These are phyloP conservation scores for Nepenthes alata DNA, from an alignment of 179 eudicot species.

Conservation along the genomic window DNA sequence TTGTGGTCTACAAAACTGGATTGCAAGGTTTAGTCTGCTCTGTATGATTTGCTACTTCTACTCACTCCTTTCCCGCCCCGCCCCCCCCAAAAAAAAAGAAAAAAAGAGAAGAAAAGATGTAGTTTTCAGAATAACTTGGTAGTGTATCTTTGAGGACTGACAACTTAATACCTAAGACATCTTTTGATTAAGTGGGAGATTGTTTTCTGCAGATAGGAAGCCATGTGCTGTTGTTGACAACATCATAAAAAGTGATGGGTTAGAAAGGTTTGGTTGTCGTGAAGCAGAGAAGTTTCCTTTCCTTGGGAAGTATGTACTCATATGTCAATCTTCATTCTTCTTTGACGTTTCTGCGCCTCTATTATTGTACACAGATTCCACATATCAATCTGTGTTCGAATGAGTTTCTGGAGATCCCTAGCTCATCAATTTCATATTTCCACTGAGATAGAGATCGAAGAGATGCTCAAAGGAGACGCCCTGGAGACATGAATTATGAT, in stretches of 20 bases:
- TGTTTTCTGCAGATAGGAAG: slow-evolving; percentile 33
- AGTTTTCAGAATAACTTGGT: too few species aligned
- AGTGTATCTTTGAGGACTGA: too few species aligned
- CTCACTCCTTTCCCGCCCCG: neutral
- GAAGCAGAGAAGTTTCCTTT: slow-evolving; percentile 65
- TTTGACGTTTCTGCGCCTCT: neutral
- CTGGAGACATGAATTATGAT: slow-evolving; percentile 68
- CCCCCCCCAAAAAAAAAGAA: neutral
- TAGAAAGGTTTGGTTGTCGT: slow-evolving; percentile 69
- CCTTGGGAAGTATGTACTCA: slow-evolving; percentile 61
- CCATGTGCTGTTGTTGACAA: slow-evolving; percentile 17
- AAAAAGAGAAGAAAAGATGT: too few species aligned
- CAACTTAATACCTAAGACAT: too few species aligned
- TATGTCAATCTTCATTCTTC: neutral
- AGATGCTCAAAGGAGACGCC: slow-evolving; percentile 62
- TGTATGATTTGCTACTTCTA: too few species aligned
- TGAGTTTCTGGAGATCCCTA: neutral
- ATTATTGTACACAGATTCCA: neutral
- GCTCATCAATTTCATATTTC: neutral
- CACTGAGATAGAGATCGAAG: slow-evolving; percentile 45
- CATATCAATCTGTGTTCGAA: neutral
- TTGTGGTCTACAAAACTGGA: too few species aligned
- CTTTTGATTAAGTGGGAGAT: too few species aligned
- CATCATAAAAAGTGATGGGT: slow-evolving; percentile 22
- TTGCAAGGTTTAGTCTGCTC: too few species aligned